Base-by-base conservation (phyloP, 2,329 filamentous ascomycete species). In the Emergomyces africanus region DNA sequence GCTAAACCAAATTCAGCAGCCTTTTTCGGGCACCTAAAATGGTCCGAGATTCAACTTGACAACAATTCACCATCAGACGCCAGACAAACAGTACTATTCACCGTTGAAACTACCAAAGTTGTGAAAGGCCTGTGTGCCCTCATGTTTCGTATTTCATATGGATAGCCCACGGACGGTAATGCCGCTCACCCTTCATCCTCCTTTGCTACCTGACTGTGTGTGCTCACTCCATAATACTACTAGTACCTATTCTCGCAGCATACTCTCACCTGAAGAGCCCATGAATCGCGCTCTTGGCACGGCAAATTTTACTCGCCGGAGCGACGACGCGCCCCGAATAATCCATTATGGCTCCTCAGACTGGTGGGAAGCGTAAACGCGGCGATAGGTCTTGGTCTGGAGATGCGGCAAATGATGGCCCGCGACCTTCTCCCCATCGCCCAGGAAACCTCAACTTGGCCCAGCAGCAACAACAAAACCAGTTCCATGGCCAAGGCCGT, bases 301-400 rank as follows among this genome's bases (percentile, higher is more conserved):
- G 66, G 62, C 66, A 63, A 60, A 66, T 60, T 63, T 66, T 61
- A 64, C 65, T 63, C 61, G 64, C 64, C 66, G 64, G 68, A 63
- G 65, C 59, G 63, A 66, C 59, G 64, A 64, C 66, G 57, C 64
- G 61, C 64, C 62, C 54, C 56, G 61, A 62, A 42, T 56, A 66
- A 58, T 66, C 66, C 65, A 68, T 63, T 69, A 83, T 83, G 81
- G 74, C 79, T 70, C 79, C 77, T 64, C 71, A 70, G 64, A 71
- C 71, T 59, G 72, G 72, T 63, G 73, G 74, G 58, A 85, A 85
- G 75, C 77, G 82, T 62, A 84, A 84, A 75, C 70, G 75, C 68
- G 69, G 66, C 58, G 76, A 78, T 59, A 69, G 75, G 65, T 70
- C 70, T 44, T 77, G 71, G 69, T 74, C 75, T 48, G 71, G 72